Base-by-base conservation (phyloP, 192 early-diverging fungal species). In the Coemansia sp. region DNA sequence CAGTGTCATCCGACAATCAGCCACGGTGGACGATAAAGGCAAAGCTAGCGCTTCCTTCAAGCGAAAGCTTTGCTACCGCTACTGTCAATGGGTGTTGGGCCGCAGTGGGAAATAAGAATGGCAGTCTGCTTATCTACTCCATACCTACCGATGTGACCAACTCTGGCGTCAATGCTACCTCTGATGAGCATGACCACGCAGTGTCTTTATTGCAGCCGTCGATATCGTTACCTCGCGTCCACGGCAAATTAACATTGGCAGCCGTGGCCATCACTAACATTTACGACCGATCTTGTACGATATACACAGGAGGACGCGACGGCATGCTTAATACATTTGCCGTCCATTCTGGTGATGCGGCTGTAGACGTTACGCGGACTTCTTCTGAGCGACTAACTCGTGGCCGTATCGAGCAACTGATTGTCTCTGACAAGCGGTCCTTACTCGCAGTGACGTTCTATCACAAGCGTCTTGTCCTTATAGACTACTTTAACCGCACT, bases 401-500 rank as follows among this genome's bases (percentile, higher is more conserved):
- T 39, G 94, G 93, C 7, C 90, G 91, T 88, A 56, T 94, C 33
- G 93, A 93, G 73, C 76, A 78, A 13, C 73, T 84, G 37, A 21
- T 85, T 3, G 72, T 39, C 16, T n/a, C 34, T 36, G 31, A 19
- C 31, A 5, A 81, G n/a, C 70, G 87, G 34, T 85, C 88, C 51
- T 78, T 91, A 9, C 59, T 91, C 0, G 73, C 91, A 4, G 79
- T 91, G 24, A 90, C 91, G 4, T 95, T 94, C 69, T 91, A 87
- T 68, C 78, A 89, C 31, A 91, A 91, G 57, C 75, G 88, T 27
- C 84, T 93, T 44, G 91, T 91, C 64, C 81, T 93, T 0, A 83
- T 87, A 53, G 93, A 95, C 66, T 21, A 85, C 54, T 78, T 77
- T 6, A 88, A 88, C 64, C 81, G 87, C 14, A 88, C 85, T 67